Base-by-base conservation (phyloP, 1,139 yeast genomes). In the Arxiozyma bovina region DNA sequence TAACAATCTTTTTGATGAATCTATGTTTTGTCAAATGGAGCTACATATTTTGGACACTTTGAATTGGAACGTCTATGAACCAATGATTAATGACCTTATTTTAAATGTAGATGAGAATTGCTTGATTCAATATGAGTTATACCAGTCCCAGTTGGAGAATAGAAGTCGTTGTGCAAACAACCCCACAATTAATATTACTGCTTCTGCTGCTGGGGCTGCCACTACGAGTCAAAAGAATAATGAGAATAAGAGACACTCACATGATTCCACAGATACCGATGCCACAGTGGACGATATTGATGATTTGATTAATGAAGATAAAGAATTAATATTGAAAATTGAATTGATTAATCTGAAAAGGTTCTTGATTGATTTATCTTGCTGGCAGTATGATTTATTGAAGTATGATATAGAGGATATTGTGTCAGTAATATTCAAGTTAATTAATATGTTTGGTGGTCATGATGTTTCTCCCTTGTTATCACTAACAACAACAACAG, bases 21-120 rank as follows among this genome's bases (percentile, higher is more conserved):
- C 81, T 4, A 82, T 82, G 87, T 74, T 75, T 58, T 63, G 81
- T 70, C 78, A 81, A 72, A 75, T 75, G 78, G 79, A 75, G 61
- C 67, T 74, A 60, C 78, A 83, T 63, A 79, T 83, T 42, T 69
- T 83, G 60, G 75, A 76, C 54, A 81, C 87, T 0, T 73, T 83
- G 60, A 79, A 78, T 58, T 83, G 87, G 87, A 77, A 77, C 42
- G 72, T 83, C 54, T 76, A 74, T 58, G 86, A 80, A 62, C 82
- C 86, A 9, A 73, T 77, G 56, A 73, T 82, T 54, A 81, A 79
- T 56, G 85, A 82, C 60, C 82, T 75, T 70, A 66, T 72, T 34
- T 61, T 74, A 54, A 70, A 70, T 54, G 71, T 72, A 45, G 74
- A 73, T 55, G 77, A 74, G 58, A 69, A 70, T 57, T 72, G 74